phyloP scores from a whole-genome alignment of 768 basidiomycete species.

The Trametes cingulata region DNA sequence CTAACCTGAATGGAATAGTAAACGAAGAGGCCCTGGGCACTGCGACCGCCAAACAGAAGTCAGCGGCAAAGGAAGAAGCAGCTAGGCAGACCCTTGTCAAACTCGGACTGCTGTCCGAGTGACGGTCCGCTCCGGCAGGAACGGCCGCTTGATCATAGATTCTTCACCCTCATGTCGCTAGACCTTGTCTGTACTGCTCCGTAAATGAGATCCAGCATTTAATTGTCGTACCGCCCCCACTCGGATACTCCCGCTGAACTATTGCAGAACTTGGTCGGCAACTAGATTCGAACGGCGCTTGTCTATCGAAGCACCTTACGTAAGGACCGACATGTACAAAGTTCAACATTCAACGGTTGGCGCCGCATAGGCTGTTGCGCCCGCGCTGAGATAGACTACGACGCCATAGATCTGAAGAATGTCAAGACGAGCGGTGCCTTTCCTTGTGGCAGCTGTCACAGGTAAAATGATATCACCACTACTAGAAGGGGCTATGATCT shows the following conservation, averaged over 20 bases:
- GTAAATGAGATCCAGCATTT: too few species aligned
- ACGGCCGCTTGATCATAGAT: not conserved
- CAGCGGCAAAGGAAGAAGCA: constrained; percentile 37
- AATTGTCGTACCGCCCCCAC: too few species aligned
- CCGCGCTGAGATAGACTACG: constrained; percentile 18
- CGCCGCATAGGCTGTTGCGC: constrained; percentile 1
- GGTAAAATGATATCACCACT: constrained; percentile 42
- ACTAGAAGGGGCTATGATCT: not conserved
- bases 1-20: constrained; percentile 38
- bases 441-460: constrained; percentile 55
- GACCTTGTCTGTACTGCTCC: too few species aligned
- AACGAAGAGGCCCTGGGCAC: constrained; percentile 48
- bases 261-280: too few species aligned
- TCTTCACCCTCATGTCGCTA: not conserved
- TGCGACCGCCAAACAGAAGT: constrained; percentile 45
- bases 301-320: not conserved
- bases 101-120: constrained; percentile 19
- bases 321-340: not conserved
- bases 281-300: too few species aligned
- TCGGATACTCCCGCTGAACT: too few species aligned
- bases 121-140: not conserved
- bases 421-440: constrained; percentile 48
- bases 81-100: constrained; percentile 29
- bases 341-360: too few species aligned
- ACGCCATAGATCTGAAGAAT: constrained; percentile 17